A percentile compares a stretch with the other conserved stretches of the same genome.
Conservation (phyloP, 768 basidiomycete genomes). For the Exidia glandulosa region DNA sequence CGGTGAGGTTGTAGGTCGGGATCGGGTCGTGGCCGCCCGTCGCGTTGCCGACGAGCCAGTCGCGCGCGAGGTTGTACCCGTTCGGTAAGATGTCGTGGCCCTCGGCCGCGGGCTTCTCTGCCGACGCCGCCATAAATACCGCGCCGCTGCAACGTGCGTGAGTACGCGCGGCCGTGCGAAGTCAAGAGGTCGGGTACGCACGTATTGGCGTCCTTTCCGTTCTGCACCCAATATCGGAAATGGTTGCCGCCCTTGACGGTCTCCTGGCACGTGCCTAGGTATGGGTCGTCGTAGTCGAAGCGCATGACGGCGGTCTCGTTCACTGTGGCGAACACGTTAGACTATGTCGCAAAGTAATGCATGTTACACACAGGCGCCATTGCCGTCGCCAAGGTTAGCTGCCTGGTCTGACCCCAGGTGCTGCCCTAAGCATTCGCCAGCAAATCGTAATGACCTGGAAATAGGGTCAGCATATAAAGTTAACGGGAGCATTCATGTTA, state of each 20-base stretch:
- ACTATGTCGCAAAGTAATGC: not conserved
- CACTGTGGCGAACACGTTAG: slow-evolving; percentile 26
- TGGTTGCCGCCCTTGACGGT: slow-evolving; percentile 81
- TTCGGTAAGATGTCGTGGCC: slow-evolving; percentile 63
- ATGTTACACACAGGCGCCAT: slow-evolving; percentile 46
- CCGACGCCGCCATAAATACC: slow-evolving; percentile 64
- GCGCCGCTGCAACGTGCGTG: slow-evolving; percentile 39
- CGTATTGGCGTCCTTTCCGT: slow-evolving; percentile 53
- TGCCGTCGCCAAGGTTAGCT: slow-evolving; percentile 77
- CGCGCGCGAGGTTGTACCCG: slow-evolving; percentile 75
- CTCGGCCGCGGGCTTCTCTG: slow-evolving; percentile 54
- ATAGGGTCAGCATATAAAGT: not conserved
- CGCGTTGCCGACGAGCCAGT: slow-evolving; percentile 78
- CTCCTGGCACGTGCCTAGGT: slow-evolving; percentile 78
- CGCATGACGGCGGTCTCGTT: slow-evolving; percentile 80
- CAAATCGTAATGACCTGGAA: slow-evolving; percentile 56
- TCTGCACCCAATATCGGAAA: slow-evolving; percentile 80
- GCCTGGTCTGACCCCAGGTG: slow-evolving; percentile 55
- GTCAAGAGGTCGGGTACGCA: slow-evolving; percentile 18
- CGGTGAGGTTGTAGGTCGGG: slow-evolving; percentile 38
- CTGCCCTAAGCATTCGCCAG: slow-evolving; percentile 77
- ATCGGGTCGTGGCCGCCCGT: slow-evolving; percentile 38
- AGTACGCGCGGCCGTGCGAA: not conserved
- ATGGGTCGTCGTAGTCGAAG: slow-evolving; percentile 71
- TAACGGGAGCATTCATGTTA: not conserved